Evolutionary conservation across 148 eudicot species (phyloP), one percentile per base, ranked within the genome.

Genomic region (Fagopyrum homotropicum): DNA sequence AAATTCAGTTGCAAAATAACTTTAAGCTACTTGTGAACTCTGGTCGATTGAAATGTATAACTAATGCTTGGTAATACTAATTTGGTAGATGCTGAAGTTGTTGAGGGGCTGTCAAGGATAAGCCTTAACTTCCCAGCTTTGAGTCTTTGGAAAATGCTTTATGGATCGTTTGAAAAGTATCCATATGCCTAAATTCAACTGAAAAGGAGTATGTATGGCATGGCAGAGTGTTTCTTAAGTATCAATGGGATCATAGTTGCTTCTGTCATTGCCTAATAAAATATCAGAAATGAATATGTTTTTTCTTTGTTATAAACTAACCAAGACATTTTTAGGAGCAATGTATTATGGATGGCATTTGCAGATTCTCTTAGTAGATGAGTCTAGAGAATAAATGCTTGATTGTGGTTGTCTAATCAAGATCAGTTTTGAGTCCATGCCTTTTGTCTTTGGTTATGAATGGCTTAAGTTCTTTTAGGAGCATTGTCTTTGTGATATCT

Each of bases 41-140:
- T 35, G 40, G 40, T 35, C 40, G 2, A 35, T 35, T 35, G 40
- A 2, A 35, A 35, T 35, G 40, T 35, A 35, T 35, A 35, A 35
- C 3, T 35, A 14, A 66, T 66, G 71, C 71, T 66, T 43, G 71
- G 71, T 40, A 11, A 12, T 66, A 12, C 46, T 14, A 11, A 12
- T 10, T 69, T 15, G 48, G 40, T 86, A 95, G 99, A 95, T 86
- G 81, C 88, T 51, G 97, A 95, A 75, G 35, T 95, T 17, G 80
- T 85, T 55, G 99, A 84, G 86, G 99, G 99, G 82, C 84, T 92
- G 40, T 92, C 93, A 19, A 81, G 92, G 72, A 87, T 95, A 35
- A 35, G 40, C 40, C 40, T 35, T 35, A 35, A 35, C 40, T 6
- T 66, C 71, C 46, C 47, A 14, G 47, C 35, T 12, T 11, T 9